A percentile compares a stretch with the other conserved stretches of the same genome.
Evolutionary conservation across 208 protist species (phyloP).

Genomic region (Balamuthia mandrillaris): DNA sequence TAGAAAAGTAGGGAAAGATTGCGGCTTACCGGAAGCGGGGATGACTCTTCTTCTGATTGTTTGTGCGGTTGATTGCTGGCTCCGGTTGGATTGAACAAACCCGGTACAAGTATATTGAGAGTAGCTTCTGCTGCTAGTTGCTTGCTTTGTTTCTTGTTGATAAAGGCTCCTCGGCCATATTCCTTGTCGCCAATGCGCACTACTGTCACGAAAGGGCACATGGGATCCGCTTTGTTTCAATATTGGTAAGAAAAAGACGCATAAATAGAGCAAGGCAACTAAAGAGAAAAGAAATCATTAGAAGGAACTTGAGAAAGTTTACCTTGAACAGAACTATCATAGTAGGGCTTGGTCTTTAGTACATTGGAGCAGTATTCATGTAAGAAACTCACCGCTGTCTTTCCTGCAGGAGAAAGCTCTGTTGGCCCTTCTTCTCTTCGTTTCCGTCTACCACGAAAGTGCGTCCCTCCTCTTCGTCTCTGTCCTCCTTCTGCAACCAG

Average conservation of each 20-base stretch:
- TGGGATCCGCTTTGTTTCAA: neutral
- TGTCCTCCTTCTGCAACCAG: no score
- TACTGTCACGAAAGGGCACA: neutral
- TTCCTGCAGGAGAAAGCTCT: neutral
- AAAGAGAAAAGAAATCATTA: neutral
- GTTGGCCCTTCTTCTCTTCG: neutral
- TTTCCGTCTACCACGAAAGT: no score
- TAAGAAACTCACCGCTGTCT: neutral
- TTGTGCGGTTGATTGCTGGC: neutral
- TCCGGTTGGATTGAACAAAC: neutral
- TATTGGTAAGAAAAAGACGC: no score
- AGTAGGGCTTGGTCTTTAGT: neutral
- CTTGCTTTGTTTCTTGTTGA: slow-evolving; percentile 31
- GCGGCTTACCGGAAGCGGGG: no score
- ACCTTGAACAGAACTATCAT: slow-evolving; percentile 10
- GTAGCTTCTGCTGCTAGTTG: slow-evolving; percentile 15
- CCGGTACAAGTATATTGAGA: neutral
- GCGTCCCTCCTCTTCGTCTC: no score
- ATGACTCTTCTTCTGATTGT: no score
- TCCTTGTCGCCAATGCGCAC: neutral
- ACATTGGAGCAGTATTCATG: slow-evolving; percentile 21
- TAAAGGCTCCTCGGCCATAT: slow-evolving; percentile 10
- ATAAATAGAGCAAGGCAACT: no score
- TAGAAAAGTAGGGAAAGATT: no score
- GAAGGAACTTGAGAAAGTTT: neutral